Base-by-base conservation (phyloP, 2,329 filamentous ascomycete genomes). In the Aspergillus costaricaensis region DNA sequence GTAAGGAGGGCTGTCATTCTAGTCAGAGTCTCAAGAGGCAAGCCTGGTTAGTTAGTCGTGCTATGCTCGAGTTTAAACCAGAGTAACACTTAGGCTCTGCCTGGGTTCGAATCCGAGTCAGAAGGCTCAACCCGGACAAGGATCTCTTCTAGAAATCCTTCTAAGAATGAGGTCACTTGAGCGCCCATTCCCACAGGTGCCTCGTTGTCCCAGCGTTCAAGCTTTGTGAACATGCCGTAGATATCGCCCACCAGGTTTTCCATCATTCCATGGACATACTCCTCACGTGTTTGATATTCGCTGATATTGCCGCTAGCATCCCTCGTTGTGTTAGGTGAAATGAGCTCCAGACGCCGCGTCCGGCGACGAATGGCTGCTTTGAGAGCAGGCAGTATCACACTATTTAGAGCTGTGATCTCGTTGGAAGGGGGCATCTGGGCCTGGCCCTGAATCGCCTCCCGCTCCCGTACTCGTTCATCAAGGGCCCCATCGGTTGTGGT, bases 181-280 rank as follows among this genome's bases (percentile, higher is more conserved):
- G 91, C 88, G 0, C 92, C 94, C 94, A 98, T 97, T 1, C 92
- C 92, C 10, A 98, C 92, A 5, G 92, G 91, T 67, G 92, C 90
- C 47, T 88, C 86, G 74, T 89, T 90, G 76, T 99, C 95, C 77
- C 88, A 91, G 64, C 90, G 85, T 75, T 99, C 94, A 70, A 99
- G 92, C 74, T 96, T 92, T 71, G 89, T 89, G 76, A 96, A 96
- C 23, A 94, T 83, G 61, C 90, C 87, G 2, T 89, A 90, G 30
- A 96, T 83, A 73, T 96, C 96, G 65, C 88, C 88, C 12, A 96
- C 91, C 27, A 96, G 82, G 71, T 88, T 87, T 65, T 90, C 85
- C 44, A 98, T 84, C 74, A 91, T 90, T 61, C 96, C 92, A 70
- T 98, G 93, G 0, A 90, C 88, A 51, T 92, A 85, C 71, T 91